Evolutionary conservation across 371 early-diverging fungal species (phyloP).

Genomic region (Nematocida major): DNA sequence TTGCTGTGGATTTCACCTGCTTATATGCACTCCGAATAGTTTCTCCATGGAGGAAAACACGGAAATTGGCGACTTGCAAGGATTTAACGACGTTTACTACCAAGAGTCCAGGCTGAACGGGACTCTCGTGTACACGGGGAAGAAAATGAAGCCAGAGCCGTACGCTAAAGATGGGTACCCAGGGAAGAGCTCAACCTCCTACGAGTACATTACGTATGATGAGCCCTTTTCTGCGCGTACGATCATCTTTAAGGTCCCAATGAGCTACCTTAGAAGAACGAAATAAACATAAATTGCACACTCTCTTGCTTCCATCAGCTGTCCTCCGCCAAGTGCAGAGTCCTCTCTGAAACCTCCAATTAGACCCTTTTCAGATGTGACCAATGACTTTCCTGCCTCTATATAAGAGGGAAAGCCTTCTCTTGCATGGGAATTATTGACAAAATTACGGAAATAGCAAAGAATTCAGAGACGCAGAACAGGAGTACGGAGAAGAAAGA

Average conservation of each 20-base stretch:
- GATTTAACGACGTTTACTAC: slow-evolving; percentile 42
- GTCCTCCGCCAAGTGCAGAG: not conserved
- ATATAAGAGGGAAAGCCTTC: not conserved
- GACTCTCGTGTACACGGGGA: slow-evolving; percentile 27
- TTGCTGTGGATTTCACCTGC: not conserved
- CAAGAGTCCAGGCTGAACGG: slow-evolving; percentile 35
- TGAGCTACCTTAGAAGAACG: slow-evolving; percentile 35
- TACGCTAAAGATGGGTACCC: slow-evolving; percentile 36
- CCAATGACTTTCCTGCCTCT: not conserved
- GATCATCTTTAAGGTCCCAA: slow-evolving; percentile 38
- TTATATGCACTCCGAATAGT: not conserved
- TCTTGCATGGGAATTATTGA: slow-evolving; percentile 22
- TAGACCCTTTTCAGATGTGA: not conserved
- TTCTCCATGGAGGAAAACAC: not conserved
- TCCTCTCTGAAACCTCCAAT: not conserved
- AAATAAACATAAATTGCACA: not conserved
- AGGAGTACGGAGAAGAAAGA: not conserved
- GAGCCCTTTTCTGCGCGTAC: slow-evolving; percentile 40
- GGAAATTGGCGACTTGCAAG: slow-evolving; percentile 1
- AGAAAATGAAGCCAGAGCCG: slow-evolving; percentile 2
- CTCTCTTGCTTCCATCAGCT: not conserved
- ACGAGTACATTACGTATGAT: slow-evolving; percentile 40
- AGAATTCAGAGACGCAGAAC: slow-evolving; percentile 3
- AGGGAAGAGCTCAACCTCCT: slow-evolving; percentile 22
- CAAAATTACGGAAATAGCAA: slow-evolving; percentile 35